A percentile compares a stretch with the other conserved stretches of the same genome.
These are phyloP conservation scores for Mallotus japonicus DNA, from an alignment of 441 rosid genomes.

Conservation along the genomic window DNA sequence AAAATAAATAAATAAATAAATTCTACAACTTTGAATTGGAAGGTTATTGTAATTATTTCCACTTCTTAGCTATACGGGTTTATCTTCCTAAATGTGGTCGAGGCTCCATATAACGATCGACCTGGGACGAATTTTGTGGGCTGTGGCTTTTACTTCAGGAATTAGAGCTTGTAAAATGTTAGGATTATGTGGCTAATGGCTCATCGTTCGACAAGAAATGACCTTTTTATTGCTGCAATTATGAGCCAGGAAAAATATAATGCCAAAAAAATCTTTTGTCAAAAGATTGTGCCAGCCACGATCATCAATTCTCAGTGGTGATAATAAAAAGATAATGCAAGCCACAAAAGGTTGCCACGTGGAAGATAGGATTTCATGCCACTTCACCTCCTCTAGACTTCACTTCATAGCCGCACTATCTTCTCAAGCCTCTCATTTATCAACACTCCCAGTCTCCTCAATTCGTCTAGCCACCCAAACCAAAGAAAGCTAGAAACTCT, in stretches of 20 bases:
- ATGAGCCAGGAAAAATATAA: background rate
- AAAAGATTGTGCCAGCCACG: conserved; percentile 43
- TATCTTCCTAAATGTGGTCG: background rate
- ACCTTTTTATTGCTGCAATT: background rate
- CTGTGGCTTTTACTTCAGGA: too few species aligned
- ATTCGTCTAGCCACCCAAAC: background rate
- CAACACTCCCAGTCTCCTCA: background rate
- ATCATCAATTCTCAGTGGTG: conserved; percentile 26
- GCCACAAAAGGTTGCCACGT: conserved; percentile 53
- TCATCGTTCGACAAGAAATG: background rate
- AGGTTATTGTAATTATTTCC: too few species aligned
- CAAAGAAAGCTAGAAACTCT: background rate
- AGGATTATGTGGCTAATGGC: background rate
- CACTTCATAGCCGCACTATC: conserved; percentile 19
- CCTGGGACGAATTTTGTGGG: too few species aligned
- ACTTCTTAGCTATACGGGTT: too few species aligned
- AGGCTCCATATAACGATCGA: background rate
- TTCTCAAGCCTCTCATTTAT: conserved; percentile 19
- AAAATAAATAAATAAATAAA: too few species aligned
- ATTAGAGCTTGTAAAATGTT: too few species aligned
- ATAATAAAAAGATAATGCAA: conserved; percentile 49
- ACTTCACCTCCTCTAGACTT: conserved; percentile 3
- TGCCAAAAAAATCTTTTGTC: background rate
- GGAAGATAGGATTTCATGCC: conserved; percentile 43
- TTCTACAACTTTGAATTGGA: too few species aligned